Conservation (phyloP, 1,139 yeast genomes). For the Oligophagozyma castellii region DNA sequence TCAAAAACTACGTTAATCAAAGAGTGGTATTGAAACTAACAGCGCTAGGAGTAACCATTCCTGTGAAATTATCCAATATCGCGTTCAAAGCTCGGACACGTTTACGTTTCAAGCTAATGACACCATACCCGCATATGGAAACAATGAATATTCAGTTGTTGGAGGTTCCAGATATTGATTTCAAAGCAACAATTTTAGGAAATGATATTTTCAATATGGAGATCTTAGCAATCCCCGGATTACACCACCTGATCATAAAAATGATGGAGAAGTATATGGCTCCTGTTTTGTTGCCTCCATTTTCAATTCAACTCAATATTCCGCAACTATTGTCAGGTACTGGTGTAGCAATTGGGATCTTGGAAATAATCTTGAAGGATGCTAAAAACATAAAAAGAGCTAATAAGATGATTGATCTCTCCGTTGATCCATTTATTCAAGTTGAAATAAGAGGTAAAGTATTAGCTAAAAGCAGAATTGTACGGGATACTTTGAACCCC, state of each 20-base stretch:
- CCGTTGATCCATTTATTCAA: constrained; percentile 77
- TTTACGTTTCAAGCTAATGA: constrained; percentile 75
- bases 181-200: constrained; percentile 55
- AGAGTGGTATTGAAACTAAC: constrained; percentile 52
- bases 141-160: constrained; percentile 72
- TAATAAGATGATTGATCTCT: constrained; percentile 50
- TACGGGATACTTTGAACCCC: constrained; percentile 52
- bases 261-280: constrained; percentile 78
- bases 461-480: constrained; percentile 51
- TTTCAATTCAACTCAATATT: constrained; percentile 80
- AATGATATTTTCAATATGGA: constrained; percentile 78
- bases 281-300: constrained; percentile 76
- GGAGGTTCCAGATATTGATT: constrained; percentile 79
- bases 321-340: constrained; percentile 85
- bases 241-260: constrained; percentile 64
- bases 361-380: constrained; percentile 49
- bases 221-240: constrained; percentile 71
- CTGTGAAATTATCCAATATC: constrained; percentile 47
- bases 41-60: constrained; percentile 48
- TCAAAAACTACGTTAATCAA: constrained; percentile 72
- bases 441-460: constrained; percentile 45
- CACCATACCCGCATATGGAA: constrained; percentile 82
- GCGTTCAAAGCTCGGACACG: constrained; percentile 57
- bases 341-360: constrained; percentile 75
- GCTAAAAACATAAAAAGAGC: constrained; percentile 59